A percentile compares a stretch with the other conserved stretches of the same genome.
Evolutionary conservation across 2,329 filamentous ascomycete species (phyloP).

Genomic region (Hypoxylon sp.): DNA sequence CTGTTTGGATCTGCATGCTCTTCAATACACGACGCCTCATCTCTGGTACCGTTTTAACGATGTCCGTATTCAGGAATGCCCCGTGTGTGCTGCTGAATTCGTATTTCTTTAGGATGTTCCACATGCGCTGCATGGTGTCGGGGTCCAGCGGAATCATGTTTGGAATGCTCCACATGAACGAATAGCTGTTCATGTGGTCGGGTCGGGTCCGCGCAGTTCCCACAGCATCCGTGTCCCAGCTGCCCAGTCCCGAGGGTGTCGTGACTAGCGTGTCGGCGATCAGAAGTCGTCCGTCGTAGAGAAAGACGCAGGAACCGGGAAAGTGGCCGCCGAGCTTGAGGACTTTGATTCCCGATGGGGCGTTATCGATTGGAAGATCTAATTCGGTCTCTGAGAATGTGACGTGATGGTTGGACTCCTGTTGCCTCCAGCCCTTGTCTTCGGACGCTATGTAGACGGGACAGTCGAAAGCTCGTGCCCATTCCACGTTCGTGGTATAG

Average conservation of each 20-base stretch:
- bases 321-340: conserved; percentile 83
- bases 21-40: conserved; percentile 73
- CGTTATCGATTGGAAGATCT: conserved; percentile 43
- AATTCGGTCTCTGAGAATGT: conserved; percentile 57
- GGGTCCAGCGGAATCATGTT: conserved; percentile 77
- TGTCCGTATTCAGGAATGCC: conserved; percentile 69
- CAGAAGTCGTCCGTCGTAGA: conserved; percentile 69
- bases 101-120: conserved; percentile 68
- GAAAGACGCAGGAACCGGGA: conserved; percentile 73
- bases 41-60: conserved; percentile 56
- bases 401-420: conserved; percentile 53
- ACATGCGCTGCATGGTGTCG: conserved; percentile 70
- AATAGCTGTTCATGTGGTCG: conserved; percentile 60
- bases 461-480: conserved; percentile 73
- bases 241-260: conserved; percentile 64
- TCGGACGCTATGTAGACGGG: conserved; percentile 73
- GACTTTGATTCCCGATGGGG: conserved; percentile 60
- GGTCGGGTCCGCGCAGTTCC: conserved; percentile 50
- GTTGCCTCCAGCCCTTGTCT: conserved; percentile 70
- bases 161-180: conserved; percentile 80
- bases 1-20: conserved; percentile 78
- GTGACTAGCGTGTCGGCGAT: conserved; percentile 81
- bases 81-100: conserved; percentile 74
- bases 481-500: conserved; percentile 78
- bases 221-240: conserved; percentile 55